Base-by-base conservation (phyloP, 768 basidiomycete genomes). In the Hericium rajendrae region DNA sequence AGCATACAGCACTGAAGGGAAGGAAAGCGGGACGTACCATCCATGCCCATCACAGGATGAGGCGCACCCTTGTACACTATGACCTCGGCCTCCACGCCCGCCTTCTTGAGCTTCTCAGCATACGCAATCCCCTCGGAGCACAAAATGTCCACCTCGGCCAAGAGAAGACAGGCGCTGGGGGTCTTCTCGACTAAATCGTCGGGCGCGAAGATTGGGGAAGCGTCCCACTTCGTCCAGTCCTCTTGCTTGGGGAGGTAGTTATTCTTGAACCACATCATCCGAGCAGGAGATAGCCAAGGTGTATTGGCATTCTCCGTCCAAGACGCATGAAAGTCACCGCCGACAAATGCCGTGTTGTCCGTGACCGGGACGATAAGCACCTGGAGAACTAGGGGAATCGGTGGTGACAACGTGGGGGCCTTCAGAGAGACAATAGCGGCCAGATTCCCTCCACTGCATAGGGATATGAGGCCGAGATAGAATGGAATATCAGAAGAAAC, bases 1-100 rank as follows among this genome's bases (percentile, higher is more conserved):
- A 10, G 50, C 48, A 61, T 9, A 32, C 32, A 39, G 22, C 16
- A 20, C 4, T 15, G 20, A 28, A 56, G 41, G 13, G 22, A 32
- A 15, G 37, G 24, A 6, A 32, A 52, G 48, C 32, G 6, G 54
- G 41, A 64, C 82, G 59, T 59, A 84, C 83, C 83, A 58, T 86
- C 85, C 84, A 88, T 85, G 6, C 80, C 82, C 78, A 88, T 81
- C 46, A 86, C 79, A 1, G 80, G 85, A 71, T 88, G 86, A 28
- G 86, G 87, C 3, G 81, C 83, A 11, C 76, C 78, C 62, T 78
- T 74, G 67, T 88, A 89, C 22, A 82, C 67, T 64, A 75, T 76
- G 0, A 77, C 69, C 49, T 84, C 77, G 11, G 79, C 80, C 24
- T 76, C 68, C 12, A 84, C 77, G 0, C 84, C 85, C 6, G 73